Conservation (phyloP, 345 rosid species). For the Sonneratia caseolaris region DNA sequence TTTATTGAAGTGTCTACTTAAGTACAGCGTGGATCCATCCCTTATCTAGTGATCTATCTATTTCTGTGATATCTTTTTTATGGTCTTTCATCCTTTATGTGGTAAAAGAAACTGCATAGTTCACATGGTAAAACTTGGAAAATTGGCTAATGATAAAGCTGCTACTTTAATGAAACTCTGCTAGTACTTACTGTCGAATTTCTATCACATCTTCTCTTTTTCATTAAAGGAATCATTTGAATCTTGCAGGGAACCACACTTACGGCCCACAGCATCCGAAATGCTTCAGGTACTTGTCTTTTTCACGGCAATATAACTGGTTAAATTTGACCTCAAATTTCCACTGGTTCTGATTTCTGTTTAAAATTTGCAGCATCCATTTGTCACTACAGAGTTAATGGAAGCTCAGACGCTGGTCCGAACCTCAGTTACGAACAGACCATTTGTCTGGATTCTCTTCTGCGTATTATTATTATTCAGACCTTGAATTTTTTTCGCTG, state of each 20-base stretch:
- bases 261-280: slow-evolving; percentile 64
- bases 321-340: neutral
- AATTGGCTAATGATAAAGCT: too few species aligned
- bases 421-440: slow-evolving; percentile 45
- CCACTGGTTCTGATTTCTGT: slow-evolving; percentile 5
- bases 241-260: slow-evolving; percentile 67
- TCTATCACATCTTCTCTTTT: neutral
- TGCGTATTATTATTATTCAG: slow-evolving; percentile 10
- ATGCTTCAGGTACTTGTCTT: slow-evolving; percentile 56
- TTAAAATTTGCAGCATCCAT: slow-evolving; percentile 61
- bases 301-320: neutral
- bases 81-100: neutral
- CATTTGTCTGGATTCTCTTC: slow-evolving; percentile 7
- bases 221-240: neutral
- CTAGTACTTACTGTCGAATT: neutral
- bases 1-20: slow-evolving; percentile 69
- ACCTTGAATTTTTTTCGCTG: slow-evolving; percentile 10
- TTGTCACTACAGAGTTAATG: slow-evolving; percentile 50
- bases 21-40: slow-evolving; percentile 31
- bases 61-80: neutral
- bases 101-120: neutral
- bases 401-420: slow-evolving; percentile 37
- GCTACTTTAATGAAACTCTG: neutral
- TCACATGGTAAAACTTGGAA: neutral
- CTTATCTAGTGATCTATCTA: neutral